These are phyloP conservation scores for Coprinopsis sp. DNA, from an alignment of 768 basidiomycete species.

Conservation along the genomic window DNA sequence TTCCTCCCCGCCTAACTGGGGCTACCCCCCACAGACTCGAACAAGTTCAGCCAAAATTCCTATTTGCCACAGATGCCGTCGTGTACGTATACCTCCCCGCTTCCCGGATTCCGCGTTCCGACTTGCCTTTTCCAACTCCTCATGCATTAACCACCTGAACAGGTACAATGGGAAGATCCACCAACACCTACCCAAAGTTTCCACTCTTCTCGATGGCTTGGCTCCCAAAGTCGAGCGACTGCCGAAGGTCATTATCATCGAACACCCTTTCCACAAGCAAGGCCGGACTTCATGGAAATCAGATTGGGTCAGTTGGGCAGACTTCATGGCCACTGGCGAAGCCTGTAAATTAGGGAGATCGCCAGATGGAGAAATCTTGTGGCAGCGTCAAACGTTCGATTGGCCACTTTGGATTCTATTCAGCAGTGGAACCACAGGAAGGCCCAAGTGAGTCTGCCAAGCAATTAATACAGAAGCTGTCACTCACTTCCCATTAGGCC, in stretches of 20 bases:
- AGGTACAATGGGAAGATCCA: slow-evolving; percentile 74
- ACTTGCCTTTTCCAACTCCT: slow-evolving; percentile 6
- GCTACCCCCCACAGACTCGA: slow-evolving; percentile 45
- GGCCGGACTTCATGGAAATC: slow-evolving; percentile 35
- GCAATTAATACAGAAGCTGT: slow-evolving; percentile 5
- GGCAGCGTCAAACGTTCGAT: slow-evolving; percentile 60
- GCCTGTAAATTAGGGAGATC: slow-evolving; percentile 42
- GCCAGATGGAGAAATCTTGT: slow-evolving; percentile 57
- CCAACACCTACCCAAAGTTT: slow-evolving; percentile 59
- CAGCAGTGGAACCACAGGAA: slow-evolving; percentile 79
- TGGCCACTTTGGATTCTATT: slow-evolving; percentile 85
- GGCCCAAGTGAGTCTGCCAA: slow-evolving; percentile 48
- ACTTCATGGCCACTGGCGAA: slow-evolving; percentile 46
- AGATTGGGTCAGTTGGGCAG: slow-evolving; percentile 52
- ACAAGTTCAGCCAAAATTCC: slow-evolving; percentile 70
- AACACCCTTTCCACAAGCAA: slow-evolving; percentile 33
- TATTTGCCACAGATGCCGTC: slow-evolving; percentile 71
- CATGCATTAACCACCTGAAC: slow-evolving; percentile 13
- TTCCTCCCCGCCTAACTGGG: background rate
- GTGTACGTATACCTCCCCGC: too few relatives aligned
- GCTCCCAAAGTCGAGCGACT: slow-evolving; percentile 27
- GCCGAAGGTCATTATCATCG: slow-evolving; percentile 56
- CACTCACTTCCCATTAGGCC: slow-evolving; percentile 39
- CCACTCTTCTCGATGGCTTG: slow-evolving; percentile 52
- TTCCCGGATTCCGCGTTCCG: slow-evolving; percentile 21